Conservation (phyloP, 305 asterid genomes). For the Striga hermonthica region DNA sequence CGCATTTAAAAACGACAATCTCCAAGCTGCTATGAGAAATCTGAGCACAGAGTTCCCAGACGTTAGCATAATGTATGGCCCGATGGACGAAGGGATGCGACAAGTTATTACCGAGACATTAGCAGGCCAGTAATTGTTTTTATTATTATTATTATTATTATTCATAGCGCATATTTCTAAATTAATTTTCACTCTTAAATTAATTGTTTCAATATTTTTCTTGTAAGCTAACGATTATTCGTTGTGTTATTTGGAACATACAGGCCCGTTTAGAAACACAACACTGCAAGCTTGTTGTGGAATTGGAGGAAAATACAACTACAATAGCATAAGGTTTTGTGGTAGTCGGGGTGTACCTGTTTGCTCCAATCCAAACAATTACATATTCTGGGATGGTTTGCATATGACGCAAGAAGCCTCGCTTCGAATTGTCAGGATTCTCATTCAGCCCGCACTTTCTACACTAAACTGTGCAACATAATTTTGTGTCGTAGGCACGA, state of each 20-base stretch:
- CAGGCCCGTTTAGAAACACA: background rate
- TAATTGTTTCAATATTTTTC: too few relatives aligned
- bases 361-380: background rate
- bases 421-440: background rate
- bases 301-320: conserved; percentile 7
- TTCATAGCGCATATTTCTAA: too few relatives aligned
- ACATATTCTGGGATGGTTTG: conserved; percentile 8
- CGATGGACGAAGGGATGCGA: background rate
- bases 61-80: background rate
- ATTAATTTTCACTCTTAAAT: too few relatives aligned
- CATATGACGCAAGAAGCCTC: conserved; percentile 2
- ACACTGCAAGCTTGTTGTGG: conserved; percentile 12
- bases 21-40: background rate
- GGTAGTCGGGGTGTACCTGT: background rate
- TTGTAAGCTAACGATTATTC: too few relatives aligned
- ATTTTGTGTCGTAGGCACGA: background rate
- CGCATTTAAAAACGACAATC: background rate
- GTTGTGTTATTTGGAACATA: too few relatives aligned
- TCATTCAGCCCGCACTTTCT: background rate
- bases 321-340: background rate
- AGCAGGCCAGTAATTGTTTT: background rate
- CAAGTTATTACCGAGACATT: background rate
- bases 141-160: too few relatives aligned
- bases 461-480: background rate
- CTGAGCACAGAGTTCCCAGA: background rate